Base-by-base conservation (phyloP, 2,329 filamentous ascomycete genomes). In the Coniochaeta ligniaria region DNA sequence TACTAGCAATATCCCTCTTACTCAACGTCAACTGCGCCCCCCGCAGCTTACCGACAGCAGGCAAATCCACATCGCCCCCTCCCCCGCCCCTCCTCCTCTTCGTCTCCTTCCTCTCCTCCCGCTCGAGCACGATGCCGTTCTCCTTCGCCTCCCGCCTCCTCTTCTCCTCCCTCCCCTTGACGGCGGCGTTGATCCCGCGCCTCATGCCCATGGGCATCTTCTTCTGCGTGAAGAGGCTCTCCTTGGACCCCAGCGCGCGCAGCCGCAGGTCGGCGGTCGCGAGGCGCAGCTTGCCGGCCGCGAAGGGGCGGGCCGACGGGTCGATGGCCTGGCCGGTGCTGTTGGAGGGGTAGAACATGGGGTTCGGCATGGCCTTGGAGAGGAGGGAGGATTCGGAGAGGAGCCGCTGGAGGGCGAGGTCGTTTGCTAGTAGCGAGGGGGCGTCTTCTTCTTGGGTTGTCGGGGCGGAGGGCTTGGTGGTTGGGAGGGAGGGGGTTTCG, bases 371-470 rank as follows among this genome's bases (percentile, higher is more conserved):
- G 31, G 78, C 77, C 16, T 81, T 78, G 0, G 83, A 78, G 61
- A 98, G 86, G 63, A 98, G 87, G 75, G 96, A 92, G 0, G 93
- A 97, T 80, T 99, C 95, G 66, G 88, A 83, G 61, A 99, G 85
- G 45, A 99, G 86, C 55, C 92, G 88, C 73, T 97, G 94, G 16
- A 99, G 86, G 43, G 91, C 93, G 59, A 96, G 86, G 73, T 98
- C 95, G 73, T 97, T 93, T 72, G 93, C 92, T 20, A 98, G 82
- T 63, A 96, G 89, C 12, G 83, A 83, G 64, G 80, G 80, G 58
- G 82, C 82, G 69, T 88, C 83, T 69, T 89, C 84, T 62, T 81
- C 75, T 33, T 79, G 64, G 65, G 68, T 60, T 47, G 71, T 56
- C 62, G 69, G 24, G 64, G 65, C 60, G 59, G 66, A 4, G 26